Percentiles rank a stretch among this genome's conserved stretches.
Conservation (phyloP, 352 stramenopile genomes). For the Pythium aristosporum region DNA sequence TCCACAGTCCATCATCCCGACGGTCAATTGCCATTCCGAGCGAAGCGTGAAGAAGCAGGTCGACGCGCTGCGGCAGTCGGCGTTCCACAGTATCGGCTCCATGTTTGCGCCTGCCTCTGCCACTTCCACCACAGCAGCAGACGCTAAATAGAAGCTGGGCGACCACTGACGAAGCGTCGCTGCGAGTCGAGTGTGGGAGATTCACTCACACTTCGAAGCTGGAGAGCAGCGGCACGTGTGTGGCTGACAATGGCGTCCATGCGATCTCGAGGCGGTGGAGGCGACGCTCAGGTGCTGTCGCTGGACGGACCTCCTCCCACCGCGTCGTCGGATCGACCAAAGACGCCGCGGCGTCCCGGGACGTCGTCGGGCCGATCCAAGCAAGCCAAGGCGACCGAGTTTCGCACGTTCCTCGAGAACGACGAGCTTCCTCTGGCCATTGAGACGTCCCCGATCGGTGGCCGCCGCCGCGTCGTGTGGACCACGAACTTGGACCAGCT, state of each 20-base stretch:
- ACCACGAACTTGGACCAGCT: constrained; percentile 54
- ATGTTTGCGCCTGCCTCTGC: constrained; percentile 32
- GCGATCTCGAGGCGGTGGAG: not conserved
- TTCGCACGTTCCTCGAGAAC: constrained; percentile 67
- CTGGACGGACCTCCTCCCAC: constrained; percentile 30
- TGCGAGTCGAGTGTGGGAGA: too few species aligned
- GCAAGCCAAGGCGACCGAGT: constrained; percentile 60
- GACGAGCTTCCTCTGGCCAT: constrained; percentile 66
- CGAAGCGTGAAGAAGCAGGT: constrained; percentile 71
- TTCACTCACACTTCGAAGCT: not conserved
- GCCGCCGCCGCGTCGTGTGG: constrained; percentile 55
- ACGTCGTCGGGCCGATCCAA: constrained; percentile 56
- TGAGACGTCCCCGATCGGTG: constrained; percentile 25
- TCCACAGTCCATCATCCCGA: constrained; percentile 90
- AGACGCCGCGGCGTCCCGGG: constrained; percentile 32
- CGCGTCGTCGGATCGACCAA: constrained; percentile 4
- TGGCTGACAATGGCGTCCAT: not conserved
- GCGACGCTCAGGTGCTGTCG: constrained; percentile 53
- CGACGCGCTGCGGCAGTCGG: constrained; percentile 55
- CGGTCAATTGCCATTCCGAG: constrained; percentile 81
- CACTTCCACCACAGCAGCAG: not conserved
- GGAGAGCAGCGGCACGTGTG: too few species aligned
- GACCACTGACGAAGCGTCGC: constrained; percentile 2
- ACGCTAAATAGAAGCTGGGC: constrained; percentile 1
- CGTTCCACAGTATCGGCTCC: constrained; percentile 60